phyloP scores from a whole-genome alignment of 352 stramenopile genomes.

The Globisporangium splendens region DNA sequence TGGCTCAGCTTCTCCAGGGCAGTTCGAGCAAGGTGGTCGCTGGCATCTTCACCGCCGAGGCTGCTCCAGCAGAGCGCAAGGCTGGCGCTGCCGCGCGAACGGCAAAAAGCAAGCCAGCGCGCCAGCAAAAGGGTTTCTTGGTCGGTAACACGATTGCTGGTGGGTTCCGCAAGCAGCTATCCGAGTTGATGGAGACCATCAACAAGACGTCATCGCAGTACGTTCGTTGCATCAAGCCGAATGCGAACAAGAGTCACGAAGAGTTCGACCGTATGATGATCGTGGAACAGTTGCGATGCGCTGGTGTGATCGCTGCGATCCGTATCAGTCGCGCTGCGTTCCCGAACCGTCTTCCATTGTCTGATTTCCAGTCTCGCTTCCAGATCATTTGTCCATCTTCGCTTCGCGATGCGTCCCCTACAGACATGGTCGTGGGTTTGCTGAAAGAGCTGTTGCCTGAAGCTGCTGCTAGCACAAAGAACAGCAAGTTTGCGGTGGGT shows the following conservation, averaged over 20 bases:
- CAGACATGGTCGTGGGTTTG: too few species aligned
- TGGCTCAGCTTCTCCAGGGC: constrained; percentile 82
- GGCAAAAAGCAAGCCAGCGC: constrained; percentile 7
- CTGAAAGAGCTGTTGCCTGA: too few species aligned
- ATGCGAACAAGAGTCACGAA: constrained; percentile 63
- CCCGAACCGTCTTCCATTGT: constrained; percentile 79
- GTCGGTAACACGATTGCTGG: constrained; percentile 50
- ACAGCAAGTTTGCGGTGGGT: too few species aligned
- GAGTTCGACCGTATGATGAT: constrained; percentile 69
- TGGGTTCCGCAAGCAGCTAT: constrained; percentile 79
- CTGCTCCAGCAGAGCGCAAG: constrained; percentile 31
- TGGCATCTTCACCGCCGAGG: constrained; percentile 50
- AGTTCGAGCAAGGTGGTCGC: constrained; percentile 42
- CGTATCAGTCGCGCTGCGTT: constrained; percentile 65
- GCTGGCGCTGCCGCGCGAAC: too few species aligned
- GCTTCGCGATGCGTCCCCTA: too few species aligned
- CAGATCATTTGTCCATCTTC: constrained; percentile 65
- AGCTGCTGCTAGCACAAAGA: too few species aligned
- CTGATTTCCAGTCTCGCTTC: constrained; percentile 75
- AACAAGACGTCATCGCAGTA: constrained; percentile 74
- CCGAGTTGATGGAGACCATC: constrained; percentile 67
- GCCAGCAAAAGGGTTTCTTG: constrained; percentile 18
- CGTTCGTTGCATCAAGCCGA: constrained; percentile 85
- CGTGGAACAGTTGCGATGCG: constrained; percentile 75
- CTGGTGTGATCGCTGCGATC: constrained; percentile 79